phyloP scores from a whole-genome alignment of 257 asterid species.

The Penstemon davidsonii region DNA sequence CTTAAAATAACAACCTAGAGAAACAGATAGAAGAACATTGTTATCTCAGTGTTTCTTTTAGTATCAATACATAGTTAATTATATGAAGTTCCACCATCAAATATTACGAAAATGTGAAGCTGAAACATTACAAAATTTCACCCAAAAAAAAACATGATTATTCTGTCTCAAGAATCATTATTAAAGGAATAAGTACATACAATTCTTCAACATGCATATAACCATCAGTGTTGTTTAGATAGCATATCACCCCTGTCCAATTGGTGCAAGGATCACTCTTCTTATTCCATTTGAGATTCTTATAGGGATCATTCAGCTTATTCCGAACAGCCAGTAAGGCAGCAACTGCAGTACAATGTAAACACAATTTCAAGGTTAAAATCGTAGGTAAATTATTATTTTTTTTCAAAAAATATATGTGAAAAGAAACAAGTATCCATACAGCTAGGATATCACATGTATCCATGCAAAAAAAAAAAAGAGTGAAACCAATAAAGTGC shows the following conservation, averaged over 20 bases:
- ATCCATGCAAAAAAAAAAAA: conserved; percentile 13
- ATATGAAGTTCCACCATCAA: too few relatives aligned
- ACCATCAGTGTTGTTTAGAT: conserved; percentile 29
- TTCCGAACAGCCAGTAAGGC: conserved; percentile 41
- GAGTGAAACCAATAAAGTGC: not conserved
- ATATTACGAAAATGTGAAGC: not conserved
- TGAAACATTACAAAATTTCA: not conserved
- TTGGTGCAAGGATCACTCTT: conserved; percentile 41
- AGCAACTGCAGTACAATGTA: conserved; percentile 27
- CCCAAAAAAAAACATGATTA: not conserved
- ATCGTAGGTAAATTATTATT: not conserved
- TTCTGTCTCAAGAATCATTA: not conserved
- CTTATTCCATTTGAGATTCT: conserved; percentile 41
- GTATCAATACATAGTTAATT: too few relatives aligned
- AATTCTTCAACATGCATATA: conserved; percentile 43
- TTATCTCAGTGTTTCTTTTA: too few relatives aligned
- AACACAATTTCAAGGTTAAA: not conserved
- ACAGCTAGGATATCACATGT: not conserved
- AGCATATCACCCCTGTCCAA: conserved; percentile 43
- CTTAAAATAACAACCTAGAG: too few relatives aligned
- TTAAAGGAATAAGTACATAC: conserved; percentile 25
- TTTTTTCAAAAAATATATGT: not conserved
- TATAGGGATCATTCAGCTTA: conserved; percentile 37
- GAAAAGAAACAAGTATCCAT: not conserved
- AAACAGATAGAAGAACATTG: too few relatives aligned